A percentile compares a stretch with the other conserved stretches of the same genome.
Evolutionary conservation across 805 yeast genomes (phyloP).

Genomic region (Candida nanaspora): DNA sequence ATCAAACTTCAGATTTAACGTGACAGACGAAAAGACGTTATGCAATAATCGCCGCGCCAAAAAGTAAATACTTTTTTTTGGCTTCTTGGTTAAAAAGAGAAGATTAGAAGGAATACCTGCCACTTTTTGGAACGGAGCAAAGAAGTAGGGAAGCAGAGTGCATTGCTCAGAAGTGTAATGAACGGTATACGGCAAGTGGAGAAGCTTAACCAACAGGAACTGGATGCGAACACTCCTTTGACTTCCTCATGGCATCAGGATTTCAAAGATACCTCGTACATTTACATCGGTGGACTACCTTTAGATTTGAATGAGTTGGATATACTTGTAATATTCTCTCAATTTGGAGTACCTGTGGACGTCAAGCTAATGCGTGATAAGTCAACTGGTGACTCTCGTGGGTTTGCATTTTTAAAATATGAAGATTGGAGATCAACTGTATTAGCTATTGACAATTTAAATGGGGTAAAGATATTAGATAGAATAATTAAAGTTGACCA

Average conservation of each 20-base stretch:
- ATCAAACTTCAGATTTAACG: too few species aligned
- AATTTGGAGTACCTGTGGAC: constrained; percentile 81
- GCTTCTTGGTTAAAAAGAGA: too few species aligned
- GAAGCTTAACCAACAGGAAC: constrained; percentile 58
- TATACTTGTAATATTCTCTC: constrained; percentile 71
- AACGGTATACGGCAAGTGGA: constrained; percentile 34
- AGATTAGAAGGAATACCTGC: too few species aligned
- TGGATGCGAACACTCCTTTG: constrained; percentile 48
- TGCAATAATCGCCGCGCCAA: too few species aligned
- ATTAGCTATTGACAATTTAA: constrained; percentile 83
- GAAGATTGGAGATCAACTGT: constrained; percentile 76
- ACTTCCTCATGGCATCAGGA: constrained; percentile 88
- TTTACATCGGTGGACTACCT: constrained; percentile 72
- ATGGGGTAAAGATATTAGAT: constrained; percentile 53
- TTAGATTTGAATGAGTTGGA: constrained; percentile 66
- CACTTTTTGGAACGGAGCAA: too few species aligned
- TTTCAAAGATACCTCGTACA: constrained; percentile 65
- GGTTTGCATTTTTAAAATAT: constrained; percentile 78
- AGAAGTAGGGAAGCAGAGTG: too few species aligned
- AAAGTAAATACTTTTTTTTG: too few species aligned
- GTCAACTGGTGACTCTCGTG: constrained; percentile 57
- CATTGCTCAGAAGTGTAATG: constrained; percentile 4
- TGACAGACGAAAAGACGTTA: too few species aligned
- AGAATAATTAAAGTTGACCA: constrained; percentile 61
- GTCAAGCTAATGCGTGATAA: constrained; percentile 61